Evolutionary conservation across 805 yeast genomes (phyloP).

Genomic region (Wickerhamiella siamensis): DNA sequence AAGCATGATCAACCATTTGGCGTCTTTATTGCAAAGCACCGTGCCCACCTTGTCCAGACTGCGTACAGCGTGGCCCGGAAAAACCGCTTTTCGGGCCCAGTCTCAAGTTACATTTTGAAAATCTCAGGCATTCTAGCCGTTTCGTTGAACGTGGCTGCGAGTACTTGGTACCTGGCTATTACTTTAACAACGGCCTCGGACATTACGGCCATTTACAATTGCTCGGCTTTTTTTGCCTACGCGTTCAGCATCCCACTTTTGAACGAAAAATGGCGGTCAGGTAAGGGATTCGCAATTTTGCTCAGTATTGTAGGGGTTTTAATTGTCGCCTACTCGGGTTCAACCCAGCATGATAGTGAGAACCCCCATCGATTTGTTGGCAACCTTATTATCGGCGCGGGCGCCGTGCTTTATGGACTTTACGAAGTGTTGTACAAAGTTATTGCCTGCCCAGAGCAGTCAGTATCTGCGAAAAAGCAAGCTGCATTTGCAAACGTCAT

Average conservation of each 20-base stretch:
- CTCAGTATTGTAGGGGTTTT: slow-evolving; percentile 65
- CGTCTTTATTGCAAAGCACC: slow-evolving; percentile 15
- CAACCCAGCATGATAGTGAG: slow-evolving; percentile 16
- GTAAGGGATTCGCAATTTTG: slow-evolving; percentile 52
- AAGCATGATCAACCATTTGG: slow-evolving; percentile 10
- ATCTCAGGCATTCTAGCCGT: slow-evolving; percentile 35
- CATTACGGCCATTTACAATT: slow-evolving; percentile 80
- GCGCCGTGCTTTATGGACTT: slow-evolving; percentile 66
- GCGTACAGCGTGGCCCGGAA: slow-evolving; percentile 11
- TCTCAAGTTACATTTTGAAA: slow-evolving; percentile 29
- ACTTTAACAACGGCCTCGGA: slow-evolving; percentile 67
- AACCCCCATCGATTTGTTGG: slow-evolving; percentile 56
- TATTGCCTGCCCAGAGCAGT: slow-evolving; percentile 57
- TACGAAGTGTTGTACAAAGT: slow-evolving; percentile 76
- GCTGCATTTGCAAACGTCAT: slow-evolving; percentile 68
- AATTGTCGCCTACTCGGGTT: slow-evolving; percentile 47
- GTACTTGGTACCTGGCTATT: slow-evolving; percentile 79
- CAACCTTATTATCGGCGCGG: slow-evolving; percentile 51
- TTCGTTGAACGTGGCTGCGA: slow-evolving; percentile 60
- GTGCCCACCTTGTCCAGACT: slow-evolving; percentile 7
- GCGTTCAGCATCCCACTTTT: slow-evolving; percentile 67
- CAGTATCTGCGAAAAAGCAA: slow-evolving; percentile 51
- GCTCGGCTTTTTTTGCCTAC: slow-evolving; percentile 80
- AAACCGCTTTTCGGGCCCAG: slow-evolving; percentile 7
- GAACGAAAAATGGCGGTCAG: slow-evolving; percentile 46